Evolutionary conservation across 2,329 filamentous ascomycete species (phyloP), one percentile per base, ranked within the genome.

Genomic region (Rhytidhysteron rufulum): DNA sequence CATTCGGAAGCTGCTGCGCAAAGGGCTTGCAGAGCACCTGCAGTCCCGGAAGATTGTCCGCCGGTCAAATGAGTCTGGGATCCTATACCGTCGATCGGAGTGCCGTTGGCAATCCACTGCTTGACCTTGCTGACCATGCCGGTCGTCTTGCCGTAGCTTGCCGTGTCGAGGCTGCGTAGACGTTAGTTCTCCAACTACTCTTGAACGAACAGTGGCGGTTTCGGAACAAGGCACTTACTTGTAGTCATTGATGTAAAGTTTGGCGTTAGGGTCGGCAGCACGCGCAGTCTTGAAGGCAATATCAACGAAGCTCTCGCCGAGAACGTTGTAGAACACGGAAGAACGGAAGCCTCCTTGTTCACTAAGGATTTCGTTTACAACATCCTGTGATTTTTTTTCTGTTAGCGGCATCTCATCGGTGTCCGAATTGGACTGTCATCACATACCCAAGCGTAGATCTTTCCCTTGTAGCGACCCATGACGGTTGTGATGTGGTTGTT

Each of bases 191-290:
- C n/a, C n/a, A n/a, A n/a, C n/a, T n/a, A n/a, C n/a, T n/a, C n/a
- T n/a, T n/a, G n/a, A n/a, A n/a, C n/a, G n/a, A n/a, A n/a, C n/a
- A n/a, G n/a, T n/a, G n/a, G n/a, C n/a, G n/a, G n/a, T n/a, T n/a
- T n/a, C n/a, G n/a, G n/a, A n/a, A n/a, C n/a, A 27, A 21, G 31
- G n/a, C 1, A 31, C 58, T 52, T 43, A 67, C 61, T 73, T 74
- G 59, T 72, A 74, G 56, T 88, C 84, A 65, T 88, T 89, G 67
- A 88, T 85, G 70, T 86, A 89, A 29, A 88, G 72, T 65, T 83
- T 83, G 3, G 80, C 82, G 41, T 65, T 54, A 2, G 84, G 82
- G 59, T 88, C 85, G 11, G 81, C 83, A 7, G 72, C 71, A 37
- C 78, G 75, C 16, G 85, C 85, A 9, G 84, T 78, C 38, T 77